Evolutionary conservation across 148 eudicot species (phyloP).

Genomic region (Rhododendron mucronatum): DNA sequence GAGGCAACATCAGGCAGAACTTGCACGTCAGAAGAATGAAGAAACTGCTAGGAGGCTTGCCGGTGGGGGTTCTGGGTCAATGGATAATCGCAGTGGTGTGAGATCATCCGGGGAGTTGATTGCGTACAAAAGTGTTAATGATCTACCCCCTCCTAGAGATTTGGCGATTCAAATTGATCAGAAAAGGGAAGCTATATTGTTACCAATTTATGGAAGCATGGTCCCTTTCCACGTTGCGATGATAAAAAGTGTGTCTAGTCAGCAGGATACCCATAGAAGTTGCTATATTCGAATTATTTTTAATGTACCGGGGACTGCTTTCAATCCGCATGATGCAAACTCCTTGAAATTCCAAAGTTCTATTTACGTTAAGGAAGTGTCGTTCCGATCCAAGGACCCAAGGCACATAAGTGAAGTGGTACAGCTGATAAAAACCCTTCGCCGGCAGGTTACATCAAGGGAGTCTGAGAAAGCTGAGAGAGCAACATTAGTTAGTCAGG

Average conservation of each 20-base stretch:
- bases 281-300: constrained; percentile 52
- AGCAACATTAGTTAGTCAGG: no score
- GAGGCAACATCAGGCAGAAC: constrained; percentile 64
- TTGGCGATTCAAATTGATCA: constrained; percentile 63
- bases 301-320: constrained; percentile 60
- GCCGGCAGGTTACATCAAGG: no score
- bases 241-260: constrained; percentile 53
- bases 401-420: no score
- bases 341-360: constrained; percentile 7
- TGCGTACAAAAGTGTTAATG: constrained; percentile 27
- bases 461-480: no score
- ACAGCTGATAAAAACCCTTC: no score
- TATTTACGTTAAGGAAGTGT: constrained; percentile 7
- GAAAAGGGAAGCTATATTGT: constrained; percentile 49
- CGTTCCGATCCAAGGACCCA: no score
- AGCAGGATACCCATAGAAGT: constrained; percentile 52
- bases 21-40: constrained; percentile 67
- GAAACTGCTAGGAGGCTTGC: constrained; percentile 68
- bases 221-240: constrained; percentile 58
- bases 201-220: constrained; percentile 58
- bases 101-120: no score
- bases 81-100: not conserved
- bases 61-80: constrained; percentile 34
- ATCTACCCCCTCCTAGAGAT: constrained; percentile 50
- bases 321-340: constrained; percentile 43